phyloP scores from a whole-genome alignment of 306 rosid genomes.

The Hippophae rhamnoides region DNA sequence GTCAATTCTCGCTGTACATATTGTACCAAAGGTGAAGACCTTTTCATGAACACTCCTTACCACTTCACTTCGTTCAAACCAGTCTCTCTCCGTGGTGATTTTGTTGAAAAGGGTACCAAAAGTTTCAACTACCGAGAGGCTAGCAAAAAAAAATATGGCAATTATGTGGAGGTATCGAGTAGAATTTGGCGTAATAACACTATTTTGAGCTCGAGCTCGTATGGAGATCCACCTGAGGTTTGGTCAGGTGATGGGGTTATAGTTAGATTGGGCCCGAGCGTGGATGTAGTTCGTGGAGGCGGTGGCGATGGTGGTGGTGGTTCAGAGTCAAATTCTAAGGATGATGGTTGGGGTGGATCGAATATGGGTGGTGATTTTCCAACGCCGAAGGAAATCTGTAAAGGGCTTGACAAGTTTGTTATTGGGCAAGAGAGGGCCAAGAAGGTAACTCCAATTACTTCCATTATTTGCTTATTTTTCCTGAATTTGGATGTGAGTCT shows the following conservation, averaged over 20 bases:
- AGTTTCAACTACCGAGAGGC: constrained; percentile 7
- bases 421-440: constrained; percentile 96
- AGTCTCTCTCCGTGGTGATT: constrained; percentile 49
- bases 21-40: constrained; percentile 35
- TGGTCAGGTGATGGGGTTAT: constrained; percentile 93
- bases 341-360: constrained; percentile 84
- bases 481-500: background rate
- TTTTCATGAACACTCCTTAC: constrained; percentile 37
- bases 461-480: background rate
- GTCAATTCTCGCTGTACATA: constrained; percentile 32
- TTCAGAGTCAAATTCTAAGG: constrained; percentile 42
- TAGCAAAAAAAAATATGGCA: constrained; percentile 6
- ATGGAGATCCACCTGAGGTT: constrained; percentile 83
- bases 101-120: constrained; percentile 27
- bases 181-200: constrained; percentile 12
- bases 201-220: constrained; percentile 19
- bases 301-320: constrained; percentile 33
- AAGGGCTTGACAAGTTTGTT: constrained; percentile 85
- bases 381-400: constrained; percentile 87
- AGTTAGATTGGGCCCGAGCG: constrained; percentile 38
- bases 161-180: constrained; percentile 19
- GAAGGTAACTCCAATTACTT: constrained; percentile 39
- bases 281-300: constrained; percentile 44
- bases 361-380: constrained; percentile 68
- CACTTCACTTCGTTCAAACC: constrained; percentile 74